These are phyloP conservation scores for Lophiostoma macrostomum DNA, from an alignment of 495 filamentous ascomycete species.

Conservation along the genomic window DNA sequence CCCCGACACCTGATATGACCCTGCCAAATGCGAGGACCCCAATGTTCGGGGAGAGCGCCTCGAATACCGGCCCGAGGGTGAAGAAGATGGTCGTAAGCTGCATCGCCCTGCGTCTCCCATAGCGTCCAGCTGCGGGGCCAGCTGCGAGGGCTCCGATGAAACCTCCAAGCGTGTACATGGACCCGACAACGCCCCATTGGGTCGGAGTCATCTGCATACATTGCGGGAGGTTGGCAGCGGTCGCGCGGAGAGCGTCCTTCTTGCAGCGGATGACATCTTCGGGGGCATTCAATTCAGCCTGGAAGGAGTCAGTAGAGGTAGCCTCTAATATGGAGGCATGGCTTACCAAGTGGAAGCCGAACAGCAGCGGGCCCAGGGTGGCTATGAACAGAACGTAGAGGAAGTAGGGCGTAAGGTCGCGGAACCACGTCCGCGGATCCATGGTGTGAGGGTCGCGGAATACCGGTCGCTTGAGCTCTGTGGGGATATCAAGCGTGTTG, in stretches of 20 bases:
- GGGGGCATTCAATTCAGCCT: conserved; percentile 95
- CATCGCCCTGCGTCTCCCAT: conserved; percentile 72
- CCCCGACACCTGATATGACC: conserved; percentile 75
- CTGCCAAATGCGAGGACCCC: conserved; percentile 66
- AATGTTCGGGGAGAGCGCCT: conserved; percentile 68
- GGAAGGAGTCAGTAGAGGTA: conserved; percentile 11
- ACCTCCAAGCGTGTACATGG: conserved; percentile 89
- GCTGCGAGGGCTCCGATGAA: conserved; percentile 75
- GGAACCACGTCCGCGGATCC: conserved; percentile 37
- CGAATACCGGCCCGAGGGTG: conserved; percentile 68
- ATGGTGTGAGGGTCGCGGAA: conserved; percentile 31
- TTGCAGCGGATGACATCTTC: conserved; percentile 84
- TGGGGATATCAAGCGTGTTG: conserved; percentile 7
- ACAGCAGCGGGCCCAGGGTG: conserved; percentile 76
- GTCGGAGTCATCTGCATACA: conserved; percentile 79
- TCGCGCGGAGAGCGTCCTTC: conserved; percentile 51
- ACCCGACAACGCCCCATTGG: conserved; percentile 77
- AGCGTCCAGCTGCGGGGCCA: conserved; percentile 66
- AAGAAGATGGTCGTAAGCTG: conserved; percentile 71
- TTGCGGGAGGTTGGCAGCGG: conserved; percentile 53
- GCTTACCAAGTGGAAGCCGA: conserved; percentile 86
- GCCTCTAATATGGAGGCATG: conserved; percentile 1
- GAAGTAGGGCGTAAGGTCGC: conserved; percentile 42
- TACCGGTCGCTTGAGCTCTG: conserved; percentile 19
- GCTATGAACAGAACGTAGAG: conserved; percentile 40